phyloP scores from a whole-genome alignment of 805 yeast genomes.

The Candida sakaeoensis region DNA sequence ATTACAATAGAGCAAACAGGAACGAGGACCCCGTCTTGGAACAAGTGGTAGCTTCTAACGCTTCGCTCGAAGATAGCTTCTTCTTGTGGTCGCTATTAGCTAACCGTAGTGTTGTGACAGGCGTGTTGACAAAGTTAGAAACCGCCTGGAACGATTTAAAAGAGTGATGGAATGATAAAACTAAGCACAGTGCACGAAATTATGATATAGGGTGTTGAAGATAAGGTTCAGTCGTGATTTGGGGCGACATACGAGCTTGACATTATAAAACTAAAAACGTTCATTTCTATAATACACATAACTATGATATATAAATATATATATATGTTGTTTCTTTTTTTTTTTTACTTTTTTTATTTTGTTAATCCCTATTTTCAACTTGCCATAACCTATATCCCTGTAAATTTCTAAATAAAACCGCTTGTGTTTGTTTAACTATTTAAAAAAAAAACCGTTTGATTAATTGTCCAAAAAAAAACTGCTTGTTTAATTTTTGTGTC shows the following conservation, averaged over 20 bases:
- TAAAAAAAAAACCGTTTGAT: no score
- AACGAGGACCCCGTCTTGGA: slow-evolving; percentile 11
- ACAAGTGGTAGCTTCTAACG: slow-evolving; percentile 8
- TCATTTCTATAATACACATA: slow-evolving; percentile 1
- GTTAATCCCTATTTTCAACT: no score
- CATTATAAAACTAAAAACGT: no score
- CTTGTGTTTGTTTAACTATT: slow-evolving; percentile 24
- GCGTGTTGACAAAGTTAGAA: slow-evolving; percentile 7
- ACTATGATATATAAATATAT: no score
- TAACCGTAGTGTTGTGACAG: not conserved
- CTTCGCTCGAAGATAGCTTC: slow-evolving; percentile 18
- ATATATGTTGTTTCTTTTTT: no score
- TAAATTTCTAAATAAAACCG: slow-evolving; percentile 17
- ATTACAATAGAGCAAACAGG: slow-evolving; percentile 10
- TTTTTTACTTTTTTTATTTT: no score
- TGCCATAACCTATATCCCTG: slow-evolving; percentile 2
- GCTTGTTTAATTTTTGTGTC: no score
- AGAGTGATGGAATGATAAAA: not conserved
- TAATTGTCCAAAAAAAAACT: no score
- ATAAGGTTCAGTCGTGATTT: no score
- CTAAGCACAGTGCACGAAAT: no score
- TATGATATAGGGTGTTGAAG: no score
- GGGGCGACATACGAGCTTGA: no score
- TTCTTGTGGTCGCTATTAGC: slow-evolving; percentile 9
- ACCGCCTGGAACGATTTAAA: slow-evolving; percentile 10